phyloP scores from a whole-genome alignment of 2,329 filamentous ascomycete genomes.

The Paracoccidioides brasiliensis region DNA sequence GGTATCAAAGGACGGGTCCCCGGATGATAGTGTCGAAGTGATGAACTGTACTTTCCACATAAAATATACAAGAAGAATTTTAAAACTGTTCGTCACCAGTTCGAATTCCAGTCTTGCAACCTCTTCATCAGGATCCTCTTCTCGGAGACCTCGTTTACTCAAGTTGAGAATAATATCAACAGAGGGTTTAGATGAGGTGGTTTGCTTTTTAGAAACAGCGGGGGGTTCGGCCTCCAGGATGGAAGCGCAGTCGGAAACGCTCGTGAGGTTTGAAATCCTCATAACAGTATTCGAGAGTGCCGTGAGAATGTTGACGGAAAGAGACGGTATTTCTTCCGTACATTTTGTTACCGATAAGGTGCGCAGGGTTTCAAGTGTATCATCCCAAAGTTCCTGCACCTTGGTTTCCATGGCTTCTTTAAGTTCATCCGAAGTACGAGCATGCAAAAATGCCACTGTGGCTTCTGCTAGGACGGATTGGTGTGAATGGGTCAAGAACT shows the following conservation, averaged over 20 bases:
- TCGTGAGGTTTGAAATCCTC: slow-evolving; percentile 68
- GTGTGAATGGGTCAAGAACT: slow-evolving; percentile 87
- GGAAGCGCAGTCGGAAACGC: slow-evolving; percentile 64
- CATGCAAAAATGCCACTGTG: slow-evolving; percentile 67
- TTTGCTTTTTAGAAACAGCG: slow-evolving; percentile 25
- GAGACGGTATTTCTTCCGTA: slow-evolving; percentile 34
- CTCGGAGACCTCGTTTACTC: slow-evolving; percentile 57
- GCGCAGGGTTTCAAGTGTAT: slow-evolving; percentile 59
- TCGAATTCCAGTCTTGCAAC: slow-evolving; percentile 68
- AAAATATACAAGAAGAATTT: slow-evolving; percentile 73
- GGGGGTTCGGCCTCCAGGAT: slow-evolving; percentile 49
- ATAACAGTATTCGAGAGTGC: slow-evolving; percentile 61
- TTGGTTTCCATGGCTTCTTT: slow-evolving; percentile 75
- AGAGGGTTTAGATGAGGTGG: slow-evolving; percentile 28
- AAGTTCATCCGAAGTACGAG: slow-evolving; percentile 73
- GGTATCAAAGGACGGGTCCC: slow-evolving; percentile 43
- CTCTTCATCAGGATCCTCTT: slow-evolving; percentile 51
- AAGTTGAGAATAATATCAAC: slow-evolving; percentile 60
- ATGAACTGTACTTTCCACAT: slow-evolving; percentile 74
- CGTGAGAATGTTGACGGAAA: slow-evolving; percentile 51
- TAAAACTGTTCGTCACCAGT: slow-evolving; percentile 61
- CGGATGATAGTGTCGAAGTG: slow-evolving; percentile 39
- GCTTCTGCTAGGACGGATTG: slow-evolving; percentile 75
- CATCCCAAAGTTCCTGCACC: slow-evolving; percentile 74
- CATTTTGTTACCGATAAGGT: slow-evolving; percentile 58